A percentile compares a stretch with the other conserved stretches of the same genome.
Evolutionary conservation across 1,284 basidiomycete species (phyloP).

Genomic region (Schizophyllum commune): DNA sequence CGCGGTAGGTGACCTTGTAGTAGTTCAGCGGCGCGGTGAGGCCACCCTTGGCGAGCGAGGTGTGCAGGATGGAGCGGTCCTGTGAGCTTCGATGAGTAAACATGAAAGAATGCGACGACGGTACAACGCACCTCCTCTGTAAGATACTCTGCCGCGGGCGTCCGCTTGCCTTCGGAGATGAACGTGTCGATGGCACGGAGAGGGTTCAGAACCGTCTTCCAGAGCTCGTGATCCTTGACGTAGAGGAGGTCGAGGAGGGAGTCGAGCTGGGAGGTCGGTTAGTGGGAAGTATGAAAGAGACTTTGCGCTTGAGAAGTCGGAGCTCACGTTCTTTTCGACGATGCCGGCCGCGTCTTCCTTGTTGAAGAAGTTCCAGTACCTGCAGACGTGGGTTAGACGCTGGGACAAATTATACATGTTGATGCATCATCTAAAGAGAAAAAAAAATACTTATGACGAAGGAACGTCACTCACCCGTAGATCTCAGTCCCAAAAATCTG

Average conservation of each 20-base stretch:
- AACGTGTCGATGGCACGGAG: slow-evolving; percentile 4
- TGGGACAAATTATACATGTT: neutral
- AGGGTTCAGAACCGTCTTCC: slow-evolving; percentile 5
- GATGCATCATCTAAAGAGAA: neutral
- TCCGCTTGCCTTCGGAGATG: slow-evolving; percentile 1
- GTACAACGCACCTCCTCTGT: slow-evolving; percentile 4
- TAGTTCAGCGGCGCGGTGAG: slow-evolving; percentile 7
- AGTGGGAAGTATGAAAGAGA: neutral
- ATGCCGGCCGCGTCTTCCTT: slow-evolving; percentile 2
- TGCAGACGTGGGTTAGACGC: neutral
- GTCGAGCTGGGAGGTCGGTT: slow-evolving; percentile 3
- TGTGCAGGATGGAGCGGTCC: neutral
- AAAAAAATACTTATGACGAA: too few relatives aligned
- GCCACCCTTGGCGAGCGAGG: neutral
- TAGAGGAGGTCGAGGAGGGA: slow-evolving; percentile 6
- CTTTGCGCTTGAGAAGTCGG: neutral
- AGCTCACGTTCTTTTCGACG: slow-evolving; percentile 7
- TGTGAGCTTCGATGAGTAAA: neutral
- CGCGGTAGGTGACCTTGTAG: neutral
- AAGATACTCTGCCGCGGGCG: slow-evolving; percentile 3
- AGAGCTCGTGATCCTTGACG: neutral
- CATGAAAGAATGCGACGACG: too few relatives aligned
- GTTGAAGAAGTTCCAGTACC: slow-evolving; percentile 1
- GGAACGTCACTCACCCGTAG: slow-evolving; percentile 1
- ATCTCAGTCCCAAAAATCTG: slow-evolving; percentile 3